Base-by-base conservation (phyloP, 1,284 basidiomycete species). In the Ceratobasidium sp. region DNA sequence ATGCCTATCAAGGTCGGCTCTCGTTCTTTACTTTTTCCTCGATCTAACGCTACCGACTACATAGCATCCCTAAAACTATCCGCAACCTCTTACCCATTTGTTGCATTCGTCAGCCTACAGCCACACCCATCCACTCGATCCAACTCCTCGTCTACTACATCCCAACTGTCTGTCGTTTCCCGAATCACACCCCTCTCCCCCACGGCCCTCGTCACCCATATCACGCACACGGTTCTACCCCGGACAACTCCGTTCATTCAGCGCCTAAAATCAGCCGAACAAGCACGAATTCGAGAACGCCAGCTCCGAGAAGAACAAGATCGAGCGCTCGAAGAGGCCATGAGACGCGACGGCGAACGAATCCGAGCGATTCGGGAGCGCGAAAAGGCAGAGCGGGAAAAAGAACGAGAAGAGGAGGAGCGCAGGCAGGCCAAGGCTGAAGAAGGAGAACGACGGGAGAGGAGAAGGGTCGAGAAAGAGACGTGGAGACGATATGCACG, bases 61-160 rank as follows among this genome's bases (percentile, higher is more conserved):
- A 30, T 78, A 93, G 95, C 93, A 6, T 84, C 93, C 0, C 89
- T 93, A 77, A 95, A 96, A 76, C 83, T 97, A 0, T 90, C 93
- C 77, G 89, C 90, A 0, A 97, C 94, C 1, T 95, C 94, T 0
- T 97, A 92, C 77, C 96, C 96, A 0, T 96, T 96, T 74, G 85
- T 98, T 59, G 92, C 93, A 0, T 98, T 98, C 79, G 82, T 97
- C 58, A 91, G 94, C 0, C 85, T 97, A 41, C 93, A 97, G 77
- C 91, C 95, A 5, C 85, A 89, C 43, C 76, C 77, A 6, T 55
- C 77, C 1, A 75, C 80, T 0, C 79, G 81, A 30, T 79, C 85
- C 0, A 78, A 81, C 26, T 80, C 86, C 1, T 80, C 84, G 0
- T 79, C 83, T 18, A 78, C 84, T 0, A 77, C 86, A 0, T 87